Conservation (phyloP, 2,329 filamentous ascomycete species). For the Gaeumannomyces tritici region DNA sequence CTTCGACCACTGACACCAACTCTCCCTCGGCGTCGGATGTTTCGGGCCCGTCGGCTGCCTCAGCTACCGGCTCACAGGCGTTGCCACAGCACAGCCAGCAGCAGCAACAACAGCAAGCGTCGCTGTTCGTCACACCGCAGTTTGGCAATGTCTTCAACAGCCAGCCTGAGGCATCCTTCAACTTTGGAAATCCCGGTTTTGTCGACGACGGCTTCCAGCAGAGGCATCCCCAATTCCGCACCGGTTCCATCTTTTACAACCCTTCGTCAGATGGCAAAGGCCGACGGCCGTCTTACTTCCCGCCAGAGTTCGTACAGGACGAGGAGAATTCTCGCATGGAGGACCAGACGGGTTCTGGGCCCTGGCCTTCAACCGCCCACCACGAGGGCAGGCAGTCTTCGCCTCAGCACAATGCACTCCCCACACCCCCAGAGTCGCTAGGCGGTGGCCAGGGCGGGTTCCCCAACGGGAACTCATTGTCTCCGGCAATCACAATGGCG, state of each 20-base stretch:
- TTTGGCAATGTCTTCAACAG: conserved; percentile 51
- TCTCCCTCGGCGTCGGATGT: conserved; percentile 34
- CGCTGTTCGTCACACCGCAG: conserved; percentile 38
- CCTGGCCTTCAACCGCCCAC: conserved; percentile 12
- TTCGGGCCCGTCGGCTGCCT: conserved; percentile 16
- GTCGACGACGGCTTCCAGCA: conserved; percentile 19
- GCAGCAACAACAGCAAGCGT: conserved; percentile 11
- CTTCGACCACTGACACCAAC: conserved; percentile 37
- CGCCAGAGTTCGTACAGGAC: conserved; percentile 29
- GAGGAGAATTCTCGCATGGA: conserved; percentile 14
- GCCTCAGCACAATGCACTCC: conserved; percentile 17
- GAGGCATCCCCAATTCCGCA: conserved; percentile 43
- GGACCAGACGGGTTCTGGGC: conserved; percentile 21
- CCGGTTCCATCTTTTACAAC: conserved; percentile 56
- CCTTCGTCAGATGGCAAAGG: conserved; percentile 44
- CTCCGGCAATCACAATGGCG: conserved; percentile 22
- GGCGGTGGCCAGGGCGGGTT: conserved; percentile 8
- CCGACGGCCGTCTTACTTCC: conserved; percentile 54
- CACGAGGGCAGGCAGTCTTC: conserved; percentile 10
- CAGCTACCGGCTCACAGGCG: conserved; percentile 16
- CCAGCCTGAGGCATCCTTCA: conserved; percentile 37
- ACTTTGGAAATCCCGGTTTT: conserved; percentile 5
- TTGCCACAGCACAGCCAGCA: conserved; percentile 9
- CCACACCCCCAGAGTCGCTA: conserved; percentile 35
- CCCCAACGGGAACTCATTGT: conserved; percentile 20